A percentile compares a stretch with the other conserved stretches of the same genome.
phyloP scores from a whole-genome alignment of 108 stramenopile species.

The Licmophora abbreviata region DNA sequence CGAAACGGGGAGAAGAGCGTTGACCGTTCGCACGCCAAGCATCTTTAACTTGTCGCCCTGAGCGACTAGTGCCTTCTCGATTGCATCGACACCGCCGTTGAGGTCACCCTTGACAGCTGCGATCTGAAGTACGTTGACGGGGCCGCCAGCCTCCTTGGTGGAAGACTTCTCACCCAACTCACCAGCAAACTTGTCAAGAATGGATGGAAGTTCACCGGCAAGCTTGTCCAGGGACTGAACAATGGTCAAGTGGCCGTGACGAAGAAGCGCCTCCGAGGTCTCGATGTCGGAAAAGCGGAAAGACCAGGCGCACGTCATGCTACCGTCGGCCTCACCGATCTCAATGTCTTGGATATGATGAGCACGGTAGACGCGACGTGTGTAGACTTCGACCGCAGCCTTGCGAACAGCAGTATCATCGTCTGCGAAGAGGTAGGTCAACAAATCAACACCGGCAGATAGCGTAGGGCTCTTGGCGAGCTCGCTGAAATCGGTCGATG shows the following conservation, averaged over 20 bases:
- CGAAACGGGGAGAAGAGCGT: conserved; percentile 53
- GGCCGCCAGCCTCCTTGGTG: conserved; percentile 38
- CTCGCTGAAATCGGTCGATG: conserved; percentile 45
- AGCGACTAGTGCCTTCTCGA: conserved; percentile 43
- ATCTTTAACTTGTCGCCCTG: conserved; percentile 49
- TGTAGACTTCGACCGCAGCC: conserved; percentile 81
- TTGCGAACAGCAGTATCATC: conserved; percentile 49
- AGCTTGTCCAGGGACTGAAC: conserved; percentile 37
- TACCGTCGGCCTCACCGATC: conserved; percentile 54
- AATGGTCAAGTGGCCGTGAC: conserved; percentile 57
- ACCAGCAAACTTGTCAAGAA: conserved; percentile 54
- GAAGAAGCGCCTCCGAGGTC: conserved; percentile 49
- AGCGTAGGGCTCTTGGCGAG: conserved; percentile 70
- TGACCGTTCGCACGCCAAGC: conserved; percentile 82
- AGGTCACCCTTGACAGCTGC: conserved; percentile 29
- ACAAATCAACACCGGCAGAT: conserved; percentile 90
- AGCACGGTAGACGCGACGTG: conserved; percentile 93
- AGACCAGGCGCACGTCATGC: conserved; percentile 69
- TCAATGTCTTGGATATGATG: conserved; percentile 67
- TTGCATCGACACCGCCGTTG: conserved; percentile 27
- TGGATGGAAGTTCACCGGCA: conserved; percentile 42
- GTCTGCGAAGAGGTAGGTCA: conserved; percentile 84
- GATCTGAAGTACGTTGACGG: conserved; percentile 81
- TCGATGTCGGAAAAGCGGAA: conserved; percentile 87
- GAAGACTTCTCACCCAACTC: conserved; percentile 41